Evolutionary conservation across 1,139 yeast species (phyloP).

Genomic region (Blastobotrys buckinghamii): DNA sequence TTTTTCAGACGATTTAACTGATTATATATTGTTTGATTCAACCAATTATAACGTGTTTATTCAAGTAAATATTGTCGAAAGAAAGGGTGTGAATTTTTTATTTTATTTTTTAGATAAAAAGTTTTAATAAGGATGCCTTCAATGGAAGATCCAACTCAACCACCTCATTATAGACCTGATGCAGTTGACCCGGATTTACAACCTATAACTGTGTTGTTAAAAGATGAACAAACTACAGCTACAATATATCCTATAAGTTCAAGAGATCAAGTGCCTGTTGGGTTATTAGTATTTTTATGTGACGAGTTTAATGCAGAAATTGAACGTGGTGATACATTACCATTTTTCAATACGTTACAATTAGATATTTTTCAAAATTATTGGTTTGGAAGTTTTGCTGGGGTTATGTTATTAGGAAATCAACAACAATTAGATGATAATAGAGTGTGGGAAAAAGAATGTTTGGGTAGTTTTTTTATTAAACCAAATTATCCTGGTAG

Average conservation of each 20-base stretch:
- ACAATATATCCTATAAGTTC: constrained; percentile 81
- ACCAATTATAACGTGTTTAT: too few relatives aligned
- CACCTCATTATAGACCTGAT: constrained; percentile 40
- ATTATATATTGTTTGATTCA: too few relatives aligned
- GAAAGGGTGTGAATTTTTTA: too few relatives aligned
- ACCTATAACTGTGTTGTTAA: constrained; percentile 56
- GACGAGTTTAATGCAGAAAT: constrained; percentile 94
- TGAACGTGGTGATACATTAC: constrained; percentile 80
- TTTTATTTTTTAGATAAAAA: not conserved
- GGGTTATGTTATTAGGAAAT: constrained; percentile 64
- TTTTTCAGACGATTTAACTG: too few relatives aligned
- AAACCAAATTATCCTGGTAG: constrained; percentile 92
- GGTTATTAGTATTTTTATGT: constrained; percentile 69
- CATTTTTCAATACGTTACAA: constrained; percentile 72
- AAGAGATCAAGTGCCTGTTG: constrained; percentile 61
- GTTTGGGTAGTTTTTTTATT: constrained; percentile 77
- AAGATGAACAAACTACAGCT: constrained; percentile 88
- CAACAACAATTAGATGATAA: constrained; percentile 16
- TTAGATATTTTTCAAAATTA: constrained; percentile 68
- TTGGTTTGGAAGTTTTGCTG: constrained; percentile 87
- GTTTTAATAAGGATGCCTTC: constrained; percentile 29
- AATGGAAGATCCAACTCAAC: constrained; percentile 39
- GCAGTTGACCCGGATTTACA: constrained; percentile 28
- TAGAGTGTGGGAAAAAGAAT: constrained; percentile 72
- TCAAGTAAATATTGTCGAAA: too few relatives aligned